Base-by-base conservation (phyloP, 169 alveolate species). In the Babesia divergens region DNA sequence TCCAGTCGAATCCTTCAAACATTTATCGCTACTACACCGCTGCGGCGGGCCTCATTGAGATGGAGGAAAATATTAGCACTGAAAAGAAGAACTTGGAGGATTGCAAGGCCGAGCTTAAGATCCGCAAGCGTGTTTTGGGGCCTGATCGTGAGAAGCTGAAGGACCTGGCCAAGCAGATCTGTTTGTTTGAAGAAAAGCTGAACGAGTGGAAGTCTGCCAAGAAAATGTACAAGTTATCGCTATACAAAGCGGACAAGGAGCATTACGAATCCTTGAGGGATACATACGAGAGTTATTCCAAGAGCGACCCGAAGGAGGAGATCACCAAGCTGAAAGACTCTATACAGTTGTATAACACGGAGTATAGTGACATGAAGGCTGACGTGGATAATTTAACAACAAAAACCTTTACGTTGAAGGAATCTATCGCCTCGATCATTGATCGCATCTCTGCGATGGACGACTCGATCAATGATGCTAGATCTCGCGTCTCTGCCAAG, bases 21-120 rank as follows among this genome's bases (percentile, higher is more conserved):
- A 80, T 88, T 40, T 74, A 88, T 71, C 52, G 65, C 32, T 88
- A 84, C 79, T 88, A 84, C 80, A 58, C 82, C 77, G 69, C 74
- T 7, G 84, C 91, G 0, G 91, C 90, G 11, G 93, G 93, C 6
- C 80, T 88, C 50, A 80, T 77, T 34, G 85, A 38, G 70, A 67
- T 65, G 89, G 76, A 44, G 37, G 82, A 74, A 34, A 70, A 53
- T 18, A 29, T 80, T 11, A 65, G 42, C 47, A n/a, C 77, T 32
- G 88, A 80, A 47, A 80, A 80, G 32, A 69, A 52, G 42, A 69
- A 80, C 44, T 54, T 88, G 32, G 76, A 83, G 22, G 79, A 80
- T 43, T 83, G 91, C 50, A 71, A 62, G 50, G 62, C 62, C 14
- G 83, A 83, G 46, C 64, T 88, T 54, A 84, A 84, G 51, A 74